Base-by-base conservation (phyloP, 228 moss, liverwort and hornwort genomes). In the Sphagnum magellanicum region DNA sequence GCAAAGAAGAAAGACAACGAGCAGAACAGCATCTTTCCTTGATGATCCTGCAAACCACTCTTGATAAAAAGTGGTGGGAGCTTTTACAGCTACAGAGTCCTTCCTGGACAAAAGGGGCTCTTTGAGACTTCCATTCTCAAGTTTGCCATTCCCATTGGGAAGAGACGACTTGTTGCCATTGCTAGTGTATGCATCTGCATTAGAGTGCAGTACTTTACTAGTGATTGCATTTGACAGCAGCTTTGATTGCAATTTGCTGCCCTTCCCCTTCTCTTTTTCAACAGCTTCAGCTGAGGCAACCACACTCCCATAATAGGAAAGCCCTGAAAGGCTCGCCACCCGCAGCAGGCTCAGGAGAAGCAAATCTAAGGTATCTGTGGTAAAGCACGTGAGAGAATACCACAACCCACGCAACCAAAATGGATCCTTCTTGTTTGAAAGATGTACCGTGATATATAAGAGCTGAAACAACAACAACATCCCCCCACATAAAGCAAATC, bases 41-140 rank as follows among this genome's bases (percentile, higher is more conserved):
- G 96, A 91, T 10, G 96, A 92, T 52, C 89, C 92, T 49, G 96
- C 88, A 63, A 96, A 96, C 96, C 91, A 96, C 64, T 91, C 89
- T 52, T 91, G 86, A 64, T 88, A 83, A 15, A 77, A 0, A 0
- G 72, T 48, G 13, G 53, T 12, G 3, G 65, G 46, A 4, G 64
- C 64, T 17, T 74, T 82, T 14, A 72, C 73, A 74, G 51, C 77
- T 63, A 73, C 78, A 12, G 63, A 64, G 5, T 87, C 89, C 71
- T 77, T 86, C 63, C 75, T 84, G 1, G 48, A 32, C 66, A 96
- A 60, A 46, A 96, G 80, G 5, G 96, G 88, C 72, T 96, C 89
- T 53, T 71, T 84, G 50, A 84, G 10, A 50, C 64, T 64, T 8
- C 75, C 90, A 52, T 81, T 80, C 55, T 12, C 9, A 55, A 55